Conservation (phyloP, 2,329 filamentous ascomycete species). For the Tolypocladium tundrense region DNA sequence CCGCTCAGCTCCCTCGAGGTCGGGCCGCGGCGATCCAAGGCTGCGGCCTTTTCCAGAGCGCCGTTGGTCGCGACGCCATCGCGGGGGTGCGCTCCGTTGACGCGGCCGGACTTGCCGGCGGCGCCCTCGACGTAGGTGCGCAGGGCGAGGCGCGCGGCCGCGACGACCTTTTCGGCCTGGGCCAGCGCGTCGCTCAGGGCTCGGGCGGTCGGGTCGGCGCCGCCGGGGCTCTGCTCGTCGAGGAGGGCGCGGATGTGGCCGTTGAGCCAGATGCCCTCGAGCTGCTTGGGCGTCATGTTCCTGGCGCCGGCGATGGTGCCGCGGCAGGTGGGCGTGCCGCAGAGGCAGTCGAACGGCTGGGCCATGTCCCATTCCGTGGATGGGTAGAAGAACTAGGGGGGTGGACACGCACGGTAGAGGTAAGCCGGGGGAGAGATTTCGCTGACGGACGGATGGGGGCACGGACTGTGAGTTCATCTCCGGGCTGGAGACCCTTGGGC, state of each 20-base stretch:
- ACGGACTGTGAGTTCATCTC: slow-evolving; percentile 48
- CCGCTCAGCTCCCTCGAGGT: slow-evolving; percentile 46
- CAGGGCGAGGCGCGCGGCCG: slow-evolving; percentile 33
- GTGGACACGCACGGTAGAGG: not conserved
- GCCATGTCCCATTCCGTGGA: slow-evolving; percentile 68
- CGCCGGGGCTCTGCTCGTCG: slow-evolving; percentile 24
- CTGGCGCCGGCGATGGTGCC: slow-evolving; percentile 54
- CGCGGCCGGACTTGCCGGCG: not conserved
- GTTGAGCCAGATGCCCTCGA: slow-evolving; percentile 52
- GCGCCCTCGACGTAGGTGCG: slow-evolving; percentile 22
- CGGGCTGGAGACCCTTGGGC: slow-evolving; percentile 40
- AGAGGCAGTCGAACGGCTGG: slow-evolving; percentile 59
- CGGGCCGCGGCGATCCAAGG: slow-evolving; percentile 28
- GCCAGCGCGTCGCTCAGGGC: slow-evolving; percentile 32
- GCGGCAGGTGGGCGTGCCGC: slow-evolving; percentile 44
- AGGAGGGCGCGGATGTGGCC: slow-evolving; percentile 48
- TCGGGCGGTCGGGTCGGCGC: slow-evolving; percentile 27
- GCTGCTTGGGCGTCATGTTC: slow-evolving; percentile 42
- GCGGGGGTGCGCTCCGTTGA: slow-evolving; percentile 9
- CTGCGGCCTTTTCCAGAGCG: slow-evolving; percentile 4
- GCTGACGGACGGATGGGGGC: not conserved
- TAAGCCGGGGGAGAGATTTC: no score
- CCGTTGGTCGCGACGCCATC: slow-evolving; percentile 2
- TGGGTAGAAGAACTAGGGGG: slow-evolving; percentile 57
- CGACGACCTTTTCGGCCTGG: slow-evolving; percentile 36